phyloP scores from a whole-genome alignment of 1,284 basidiomycete species.

The Sporisorium graminicola region DNA sequence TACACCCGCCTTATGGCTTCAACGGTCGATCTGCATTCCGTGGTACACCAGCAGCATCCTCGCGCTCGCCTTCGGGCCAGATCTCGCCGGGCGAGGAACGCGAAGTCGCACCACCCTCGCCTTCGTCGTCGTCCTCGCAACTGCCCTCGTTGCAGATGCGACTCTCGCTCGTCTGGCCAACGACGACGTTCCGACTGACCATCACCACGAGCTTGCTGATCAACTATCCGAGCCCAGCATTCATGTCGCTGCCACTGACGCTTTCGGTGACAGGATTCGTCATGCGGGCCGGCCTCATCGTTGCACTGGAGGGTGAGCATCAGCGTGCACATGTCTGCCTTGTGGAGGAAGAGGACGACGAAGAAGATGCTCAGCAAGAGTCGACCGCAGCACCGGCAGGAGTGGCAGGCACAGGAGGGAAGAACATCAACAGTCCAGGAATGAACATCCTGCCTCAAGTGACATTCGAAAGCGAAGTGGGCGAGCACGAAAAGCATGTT shows the following conservation, averaged over 20 bases:
- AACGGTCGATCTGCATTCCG: conserved; percentile 31
- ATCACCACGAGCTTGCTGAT: conserved; percentile 93
- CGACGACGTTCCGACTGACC: conserved; percentile 72
- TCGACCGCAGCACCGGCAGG: conserved; percentile 6
- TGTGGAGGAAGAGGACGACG: conserved; percentile 52
- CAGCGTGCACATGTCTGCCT: conserved; percentile 87
- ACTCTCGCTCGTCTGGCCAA: conserved; percentile 61
- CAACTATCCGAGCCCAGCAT: conserved; percentile 92
- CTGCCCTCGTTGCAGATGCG: conserved; percentile 61
- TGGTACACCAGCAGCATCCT: conserved; percentile 27
- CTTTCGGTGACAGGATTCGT: conserved; percentile 88
- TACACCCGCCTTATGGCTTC: conserved; percentile 26
- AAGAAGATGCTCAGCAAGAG: conserved; percentile 27
- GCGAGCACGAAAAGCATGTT: conserved; percentile 94
- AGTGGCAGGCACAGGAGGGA: not conserved
- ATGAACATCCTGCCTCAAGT: conserved; percentile 89
- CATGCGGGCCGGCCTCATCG: conserved; percentile 85
- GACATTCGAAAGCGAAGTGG: conserved; percentile 95
- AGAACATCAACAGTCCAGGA: conserved; percentile 71
- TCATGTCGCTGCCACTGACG: conserved; percentile 95
- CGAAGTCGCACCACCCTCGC: conserved; percentile 6
- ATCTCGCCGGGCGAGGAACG: conserved; percentile 17
- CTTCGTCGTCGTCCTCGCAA: conserved; percentile 18
- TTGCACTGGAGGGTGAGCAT: conserved; percentile 87
- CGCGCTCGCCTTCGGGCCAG: conserved; percentile 31